These are phyloP conservation scores for Phytophthora gonapodyides DNA, from an alignment of 352 stramenopile species.

Conservation along the genomic window DNA sequence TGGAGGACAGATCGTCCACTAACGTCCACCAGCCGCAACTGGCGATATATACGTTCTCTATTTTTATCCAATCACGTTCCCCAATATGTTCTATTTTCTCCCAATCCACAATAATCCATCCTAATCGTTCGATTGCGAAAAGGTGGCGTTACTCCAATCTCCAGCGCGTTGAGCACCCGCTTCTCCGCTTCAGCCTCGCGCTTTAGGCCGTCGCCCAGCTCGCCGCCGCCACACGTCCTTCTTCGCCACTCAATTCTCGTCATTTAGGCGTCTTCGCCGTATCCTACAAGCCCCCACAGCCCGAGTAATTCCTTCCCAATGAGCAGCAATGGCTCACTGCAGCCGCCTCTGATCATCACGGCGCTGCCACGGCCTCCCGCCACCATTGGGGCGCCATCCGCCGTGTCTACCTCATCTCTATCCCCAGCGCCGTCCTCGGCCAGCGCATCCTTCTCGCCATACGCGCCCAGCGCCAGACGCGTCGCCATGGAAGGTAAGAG, in stretches of 20 bases:
- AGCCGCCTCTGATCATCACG: conserved; percentile 35
- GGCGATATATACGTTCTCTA: conserved; percentile 11
- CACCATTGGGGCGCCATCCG: conserved; percentile 11
- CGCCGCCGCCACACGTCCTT: neutral
- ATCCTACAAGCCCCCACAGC: conserved; percentile 2
- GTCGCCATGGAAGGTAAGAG: conserved; percentile 76
- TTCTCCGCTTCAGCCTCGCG: conserved; percentile 5
- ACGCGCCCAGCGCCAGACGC: conserved; percentile 24
- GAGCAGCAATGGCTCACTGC: conserved; percentile 33
- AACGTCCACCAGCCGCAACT: conserved; percentile 6
- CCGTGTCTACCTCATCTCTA: neutral
- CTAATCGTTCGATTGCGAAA: conserved; percentile 34
- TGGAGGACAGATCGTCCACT: conserved; percentile 18
- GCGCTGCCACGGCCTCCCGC: conserved; percentile 30
- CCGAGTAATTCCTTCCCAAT: conserved; percentile 22
- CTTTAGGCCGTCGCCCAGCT: neutral
- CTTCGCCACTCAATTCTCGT: conserved; percentile 1
- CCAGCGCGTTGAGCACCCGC: conserved; percentile 4
- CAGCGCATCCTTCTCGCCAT: conserved; percentile 35
- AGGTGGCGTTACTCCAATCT: conserved; percentile 27
- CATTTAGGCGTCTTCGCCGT: neutral
- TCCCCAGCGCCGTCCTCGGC: conserved; percentile 30
- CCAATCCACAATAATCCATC: conserved; percentile 24
- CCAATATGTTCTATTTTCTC: conserved; percentile 27
- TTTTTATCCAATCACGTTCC: conserved; percentile 34